phyloP scores from a whole-genome alignment of 495 filamentous ascomycete genomes.

The Hypoxylon lienhwacheense region DNA sequence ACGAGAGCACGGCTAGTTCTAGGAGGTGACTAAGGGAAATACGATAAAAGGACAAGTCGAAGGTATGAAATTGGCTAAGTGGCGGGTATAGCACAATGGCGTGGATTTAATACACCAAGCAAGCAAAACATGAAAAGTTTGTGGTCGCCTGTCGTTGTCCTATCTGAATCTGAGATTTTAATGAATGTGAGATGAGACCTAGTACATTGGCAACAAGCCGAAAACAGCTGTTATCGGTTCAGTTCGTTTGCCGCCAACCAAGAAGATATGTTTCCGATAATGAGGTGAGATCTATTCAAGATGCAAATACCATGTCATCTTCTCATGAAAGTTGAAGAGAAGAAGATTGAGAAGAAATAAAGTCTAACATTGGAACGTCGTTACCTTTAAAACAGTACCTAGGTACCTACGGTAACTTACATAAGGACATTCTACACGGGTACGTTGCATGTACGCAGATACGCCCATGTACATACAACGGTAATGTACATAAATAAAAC shows the following conservation, averaged over 20 bases:
- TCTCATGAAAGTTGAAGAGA: not conserved
- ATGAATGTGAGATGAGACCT: not conserved
- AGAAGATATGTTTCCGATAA: not conserved
- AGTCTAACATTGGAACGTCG: constrained; percentile 2
- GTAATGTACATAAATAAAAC: too few relatives aligned
- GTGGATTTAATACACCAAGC: too few relatives aligned
- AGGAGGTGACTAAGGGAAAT: not conserved
- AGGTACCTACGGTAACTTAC: not conserved
- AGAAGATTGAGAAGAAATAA: not conserved
- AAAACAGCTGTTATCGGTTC: not conserved
- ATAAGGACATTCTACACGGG: too few relatives aligned
- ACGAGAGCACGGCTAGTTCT: constrained; percentile 17
- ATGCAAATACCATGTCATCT: not conserved
- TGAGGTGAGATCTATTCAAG: not conserved
- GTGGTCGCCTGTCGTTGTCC: too few relatives aligned
- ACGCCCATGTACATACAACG: too few relatives aligned
- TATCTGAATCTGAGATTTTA: too few relatives aligned
- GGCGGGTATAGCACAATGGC: too few relatives aligned
- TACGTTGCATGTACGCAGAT: too few relatives aligned
- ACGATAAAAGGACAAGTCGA: not conserved
- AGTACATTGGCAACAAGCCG: not conserved
- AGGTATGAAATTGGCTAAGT: not conserved
- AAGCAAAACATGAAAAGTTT: too few relatives aligned
- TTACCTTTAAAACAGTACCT: not conserved
- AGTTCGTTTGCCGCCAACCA: not conserved